phyloP scores from a whole-genome alignment of 148 eudicot species.

The Diospyros kaki region DNA sequence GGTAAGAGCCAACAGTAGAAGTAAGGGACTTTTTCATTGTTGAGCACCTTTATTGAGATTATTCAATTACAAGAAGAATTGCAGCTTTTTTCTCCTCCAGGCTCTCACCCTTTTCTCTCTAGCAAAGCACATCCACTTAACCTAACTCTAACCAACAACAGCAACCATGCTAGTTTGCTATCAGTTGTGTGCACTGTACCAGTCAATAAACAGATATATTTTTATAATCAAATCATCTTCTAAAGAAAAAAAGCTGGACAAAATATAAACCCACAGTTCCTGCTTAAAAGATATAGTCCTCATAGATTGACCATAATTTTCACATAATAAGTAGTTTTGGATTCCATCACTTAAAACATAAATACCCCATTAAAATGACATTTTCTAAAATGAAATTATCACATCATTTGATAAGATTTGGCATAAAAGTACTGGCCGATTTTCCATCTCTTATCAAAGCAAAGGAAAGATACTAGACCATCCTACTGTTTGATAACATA shows the following conservation, averaged over 20 bases:
- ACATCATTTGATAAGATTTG: no score
- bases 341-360: no score
- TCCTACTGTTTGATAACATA: not conserved
- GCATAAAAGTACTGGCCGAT: no score
- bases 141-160: not conserved
- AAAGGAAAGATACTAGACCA: not conserved
- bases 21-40: not conserved
- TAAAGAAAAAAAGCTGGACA: not conserved
- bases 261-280: not conserved
- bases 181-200: not conserved
- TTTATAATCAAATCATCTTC: not conserved
- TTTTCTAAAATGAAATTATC: no score
- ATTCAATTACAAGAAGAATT: not conserved
- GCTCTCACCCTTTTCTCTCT: not conserved
- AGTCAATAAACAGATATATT: not conserved
- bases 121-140: not conserved
- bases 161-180: not conserved
- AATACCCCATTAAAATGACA: no score
- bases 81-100: conserved; percentile 3
- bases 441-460: no score
- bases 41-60: not conserved
- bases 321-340: no score
- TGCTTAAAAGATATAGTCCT: not conserved
- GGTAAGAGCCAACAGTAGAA: not conserved
- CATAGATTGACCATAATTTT: no score